Base-by-base conservation (phyloP, 2,329 filamentous ascomycete species). In the Talaromyces sp. region DNA sequence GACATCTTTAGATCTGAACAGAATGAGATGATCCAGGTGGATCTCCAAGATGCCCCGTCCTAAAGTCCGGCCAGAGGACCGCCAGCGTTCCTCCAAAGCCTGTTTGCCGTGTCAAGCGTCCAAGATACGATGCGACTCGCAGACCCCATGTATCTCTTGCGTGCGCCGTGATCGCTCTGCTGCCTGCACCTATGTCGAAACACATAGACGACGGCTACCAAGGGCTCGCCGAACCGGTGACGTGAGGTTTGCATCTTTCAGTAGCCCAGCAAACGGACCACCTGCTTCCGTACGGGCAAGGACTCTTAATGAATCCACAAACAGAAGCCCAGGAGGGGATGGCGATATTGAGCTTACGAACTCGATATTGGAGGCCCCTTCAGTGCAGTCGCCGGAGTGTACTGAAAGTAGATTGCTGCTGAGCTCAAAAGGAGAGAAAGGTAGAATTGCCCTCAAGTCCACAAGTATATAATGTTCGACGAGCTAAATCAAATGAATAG, bases 111-210 rank as follows among this genome's bases (percentile, higher is more conserved):
- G 83, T 68, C 79, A 82, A 34, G 75, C 77, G 15, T 80, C 82
- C 8, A 85, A 85, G 73, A 85, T 84, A 72, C 75, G 82, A 67
- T 85, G 83, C 70, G 81, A 80, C 64, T 82, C 80, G 10, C 77
- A 76, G 0, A 79, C 80, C 2, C 83, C 83, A 0, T 85, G 83
- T 67, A 75, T 77, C 0, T 80, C 81, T 56, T 85, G 83, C 64
- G 74, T 80, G 6, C 75, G 77, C 6, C 79, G 81, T 19, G 81
- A 81, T 2, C 74, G 80, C 4, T 76, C 73, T 22, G 71, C 73
- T 22, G 73, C 76, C 3, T 84, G 69, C 70, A 76, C 69, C 65
- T 76, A 70, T 69, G 75, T 58, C 67, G 78, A 69, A 71, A 73
- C 22, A 72, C 59, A 29, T 71, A 36, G 64, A 67, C 61, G 43